Conservation (phyloP, 2,329 filamentous ascomycete genomes). For the Clonostachys solani region DNA sequence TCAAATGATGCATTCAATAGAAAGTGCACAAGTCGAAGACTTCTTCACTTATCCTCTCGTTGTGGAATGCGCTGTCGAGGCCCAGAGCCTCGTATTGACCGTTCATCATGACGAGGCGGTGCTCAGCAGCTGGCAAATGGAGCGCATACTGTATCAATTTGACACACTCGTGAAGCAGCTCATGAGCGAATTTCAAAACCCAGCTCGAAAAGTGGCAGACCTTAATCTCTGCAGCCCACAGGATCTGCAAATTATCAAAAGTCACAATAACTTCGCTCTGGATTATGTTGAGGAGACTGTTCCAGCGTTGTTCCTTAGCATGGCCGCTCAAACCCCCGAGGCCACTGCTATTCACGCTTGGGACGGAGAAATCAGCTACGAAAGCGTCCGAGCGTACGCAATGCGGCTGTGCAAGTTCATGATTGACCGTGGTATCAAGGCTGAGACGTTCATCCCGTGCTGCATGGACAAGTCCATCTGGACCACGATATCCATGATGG, state of each 20-base stretch:
- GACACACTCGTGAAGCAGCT: not conserved
- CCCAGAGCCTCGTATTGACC: not conserved
- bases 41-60: constrained; percentile 2
- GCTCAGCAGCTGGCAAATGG: not conserved
- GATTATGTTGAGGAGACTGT: not conserved
- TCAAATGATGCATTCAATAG: constrained; percentile 3
- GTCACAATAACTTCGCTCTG: not conserved
- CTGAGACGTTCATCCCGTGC: constrained; percentile 17
- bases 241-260: not conserved
- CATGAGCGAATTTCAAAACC: not conserved
- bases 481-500: constrained; percentile 22
- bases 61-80: not conserved
- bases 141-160: constrained; percentile 2
- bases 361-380: constrained; percentile 14
- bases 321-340: constrained; percentile 1
- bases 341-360: constrained; percentile 11
- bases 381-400: constrained; percentile 10
- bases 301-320: not conserved
- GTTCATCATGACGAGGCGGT: not conserved
- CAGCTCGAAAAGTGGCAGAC: not conserved
- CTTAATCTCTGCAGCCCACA: not conserved
- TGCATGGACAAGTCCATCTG: constrained; percentile 30
- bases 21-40: constrained; percentile 1
- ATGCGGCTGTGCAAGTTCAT: constrained; percentile 8
- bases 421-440: constrained; percentile 7